phyloP scores from a whole-genome alignment of 345 rosid species.

The Odontarrhena argentea region DNA sequence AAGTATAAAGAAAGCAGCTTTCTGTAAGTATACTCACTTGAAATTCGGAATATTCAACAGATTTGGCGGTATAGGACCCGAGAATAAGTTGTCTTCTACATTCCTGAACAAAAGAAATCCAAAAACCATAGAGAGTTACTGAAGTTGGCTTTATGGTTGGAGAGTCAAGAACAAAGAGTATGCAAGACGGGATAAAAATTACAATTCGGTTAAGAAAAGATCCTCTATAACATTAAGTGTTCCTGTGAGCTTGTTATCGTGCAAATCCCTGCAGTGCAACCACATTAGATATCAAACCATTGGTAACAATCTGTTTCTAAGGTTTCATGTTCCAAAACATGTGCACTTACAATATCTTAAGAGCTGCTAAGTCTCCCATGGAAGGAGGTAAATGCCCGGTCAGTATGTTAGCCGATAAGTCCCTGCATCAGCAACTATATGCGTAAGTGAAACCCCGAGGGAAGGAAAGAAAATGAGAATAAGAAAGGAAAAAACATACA shows the following conservation, averaged over 20 bases:
- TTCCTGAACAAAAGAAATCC: constrained; percentile 52
- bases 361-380: constrained; percentile 61
- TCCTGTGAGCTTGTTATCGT: constrained; percentile 78
- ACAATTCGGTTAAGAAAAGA: constrained; percentile 77
- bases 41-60: constrained; percentile 67
- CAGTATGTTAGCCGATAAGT: constrained; percentile 74
- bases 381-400: constrained; percentile 78
- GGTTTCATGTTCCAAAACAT: background rate
- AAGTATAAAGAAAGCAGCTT: background rate
- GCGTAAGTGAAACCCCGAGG: constrained; percentile 25
- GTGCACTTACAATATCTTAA: constrained; percentile 70
- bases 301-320: constrained; percentile 13
- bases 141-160: constrained; percentile 21
- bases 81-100: constrained; percentile 80
- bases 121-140: constrained; percentile 30
- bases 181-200: constrained; percentile 27
- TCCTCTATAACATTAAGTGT: constrained; percentile 72
- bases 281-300: constrained; percentile 29
- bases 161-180: constrained; percentile 29
- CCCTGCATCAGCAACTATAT: constrained; percentile 51
- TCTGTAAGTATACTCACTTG: constrained; percentile 49
- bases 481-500: constrained; percentile 49
- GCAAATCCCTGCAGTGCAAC: constrained; percentile 68
- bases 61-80: constrained; percentile 82
- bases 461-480: constrained; percentile 8